Evolutionary conservation across 192 early-diverging fungal species (phyloP).

Genomic region (Gorgonomyces haynaldii): DNA sequence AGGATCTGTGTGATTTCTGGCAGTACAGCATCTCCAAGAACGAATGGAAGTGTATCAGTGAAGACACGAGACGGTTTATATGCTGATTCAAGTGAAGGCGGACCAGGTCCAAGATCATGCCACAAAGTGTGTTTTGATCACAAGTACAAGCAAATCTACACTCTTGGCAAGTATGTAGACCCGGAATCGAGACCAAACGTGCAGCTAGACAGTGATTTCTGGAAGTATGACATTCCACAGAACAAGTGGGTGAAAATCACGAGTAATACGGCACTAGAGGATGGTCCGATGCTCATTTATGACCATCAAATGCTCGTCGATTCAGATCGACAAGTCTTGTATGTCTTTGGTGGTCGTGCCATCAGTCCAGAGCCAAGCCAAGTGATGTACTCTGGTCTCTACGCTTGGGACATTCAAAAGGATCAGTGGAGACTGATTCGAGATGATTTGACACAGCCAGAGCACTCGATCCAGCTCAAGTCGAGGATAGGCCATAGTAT

Average conservation of each 20-base stretch:
- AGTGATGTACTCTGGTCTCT: conserved; percentile 77
- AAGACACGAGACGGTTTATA: conserved; percentile 56
- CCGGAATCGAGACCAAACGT: conserved; percentile 52
- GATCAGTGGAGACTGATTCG: conserved; percentile 68
- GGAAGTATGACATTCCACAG: conserved; percentile 64
- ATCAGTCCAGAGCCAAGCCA: conserved; percentile 47
- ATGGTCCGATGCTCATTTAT: conserved; percentile 79
- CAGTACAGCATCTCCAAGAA: conserved; percentile 43
- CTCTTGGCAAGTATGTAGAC: conserved; percentile 85
- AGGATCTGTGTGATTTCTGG: conserved; percentile 89
- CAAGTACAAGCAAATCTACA: conserved; percentile 55
- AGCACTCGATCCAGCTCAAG: conserved; percentile 53
- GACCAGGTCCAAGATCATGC: conserved; percentile 79
- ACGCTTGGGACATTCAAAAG: conserved; percentile 57
- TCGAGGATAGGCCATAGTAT: conserved; percentile 84
- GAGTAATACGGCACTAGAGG: conserved; percentile 60
- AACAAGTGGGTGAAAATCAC: conserved; percentile 63
- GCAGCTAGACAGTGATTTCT: conserved; percentile 75
- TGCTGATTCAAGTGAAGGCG: conserved; percentile 49
- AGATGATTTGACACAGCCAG: conserved; percentile 40
- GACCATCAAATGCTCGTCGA: conserved; percentile 94
- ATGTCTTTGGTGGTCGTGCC: conserved; percentile 84
- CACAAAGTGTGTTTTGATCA: conserved; percentile 89
- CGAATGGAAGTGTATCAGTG: conserved; percentile 66
- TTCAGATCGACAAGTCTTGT: conserved; percentile 50